Conservation (phyloP, 306 rosid genomes). For the Casuarina glauca region DNA sequence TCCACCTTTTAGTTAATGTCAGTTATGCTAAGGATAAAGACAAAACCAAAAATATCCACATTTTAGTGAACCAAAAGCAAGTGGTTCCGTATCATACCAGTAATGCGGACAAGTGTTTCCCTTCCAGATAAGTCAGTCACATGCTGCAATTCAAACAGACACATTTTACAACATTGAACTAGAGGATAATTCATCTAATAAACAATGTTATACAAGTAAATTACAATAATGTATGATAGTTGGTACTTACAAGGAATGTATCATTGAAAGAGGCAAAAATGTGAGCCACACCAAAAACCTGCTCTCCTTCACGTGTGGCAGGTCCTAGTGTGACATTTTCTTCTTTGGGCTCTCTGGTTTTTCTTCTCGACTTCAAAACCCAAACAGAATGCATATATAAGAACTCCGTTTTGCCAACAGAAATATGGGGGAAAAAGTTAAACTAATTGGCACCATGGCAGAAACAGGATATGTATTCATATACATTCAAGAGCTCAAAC, state of each 20-base stretch:
- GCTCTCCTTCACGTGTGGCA: slow-evolving; percentile 47
- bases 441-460: not conserved
- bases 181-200: not conserved
- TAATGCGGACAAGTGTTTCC: slow-evolving; percentile 82
- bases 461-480: not conserved
- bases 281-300: slow-evolving; percentile 49
- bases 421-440: not conserved
- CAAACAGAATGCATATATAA: not conserved
- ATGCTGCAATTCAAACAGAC: slow-evolving; percentile 46
- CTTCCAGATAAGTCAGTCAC: slow-evolving; percentile 90
- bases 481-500: not conserved
- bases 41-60: not conserved
- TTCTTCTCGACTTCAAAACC: slow-evolving; percentile 38
- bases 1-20: not conserved
- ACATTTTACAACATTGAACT: not conserved
- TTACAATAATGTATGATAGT: not conserved
- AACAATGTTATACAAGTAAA: not conserved
- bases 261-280: slow-evolving; percentile 56
- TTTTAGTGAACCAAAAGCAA: not conserved
- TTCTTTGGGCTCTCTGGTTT: slow-evolving; percentile 56
- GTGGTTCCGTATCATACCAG: slow-evolving; percentile 37
- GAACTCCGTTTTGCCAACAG: not conserved
- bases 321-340: slow-evolving; percentile 54
- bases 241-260: slow-evolving; percentile 41
- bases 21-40: not conserved